A percentile compares a stretch with the other conserved stretches of the same genome.
phyloP scores from a whole-genome alignment of 345 rosid genomes.

The Lumnitzera racemosa region DNA sequence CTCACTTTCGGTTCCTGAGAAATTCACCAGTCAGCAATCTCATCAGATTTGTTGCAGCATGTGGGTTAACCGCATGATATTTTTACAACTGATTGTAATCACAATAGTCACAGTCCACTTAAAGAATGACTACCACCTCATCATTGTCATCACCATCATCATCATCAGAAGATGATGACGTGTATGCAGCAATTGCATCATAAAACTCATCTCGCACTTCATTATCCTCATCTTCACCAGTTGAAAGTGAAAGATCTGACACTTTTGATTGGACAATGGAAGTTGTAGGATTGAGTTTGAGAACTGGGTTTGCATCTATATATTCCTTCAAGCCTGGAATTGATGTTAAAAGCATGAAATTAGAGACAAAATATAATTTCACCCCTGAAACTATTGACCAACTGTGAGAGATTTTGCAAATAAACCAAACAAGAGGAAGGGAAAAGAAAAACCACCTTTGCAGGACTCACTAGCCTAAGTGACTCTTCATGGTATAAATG shows the following conservation, averaged over 20 bases:
- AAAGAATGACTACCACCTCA: conserved; percentile 36
- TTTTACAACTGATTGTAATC: neutral
- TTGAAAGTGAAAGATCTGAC: conserved; percentile 32
- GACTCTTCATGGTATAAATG: too few relatives aligned
- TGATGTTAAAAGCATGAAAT: conserved; percentile 11
- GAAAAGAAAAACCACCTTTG: too few relatives aligned
- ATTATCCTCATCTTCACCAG: conserved; percentile 50
- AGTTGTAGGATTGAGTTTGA: conserved; percentile 44
- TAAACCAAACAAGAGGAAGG: too few relatives aligned
- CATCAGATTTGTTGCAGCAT: neutral
- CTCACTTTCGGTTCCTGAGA: conserved; percentile 57
- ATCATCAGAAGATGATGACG: conserved; percentile 72
- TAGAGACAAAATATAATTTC: too few relatives aligned
- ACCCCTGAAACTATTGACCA: too few relatives aligned
- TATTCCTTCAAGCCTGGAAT: conserved; percentile 86
- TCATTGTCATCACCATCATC: conserved; percentile 37
- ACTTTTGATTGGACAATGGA: conserved; percentile 49
- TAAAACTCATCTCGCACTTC: conserved; percentile 76
- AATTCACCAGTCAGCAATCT: conserved; percentile 13
- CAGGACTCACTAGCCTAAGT: too few relatives aligned
- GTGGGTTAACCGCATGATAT: too few relatives aligned
- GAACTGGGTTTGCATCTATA: conserved; percentile 82
- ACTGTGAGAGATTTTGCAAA: too few relatives aligned
- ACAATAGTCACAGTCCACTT: conserved; percentile 1
- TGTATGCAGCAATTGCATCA: conserved; percentile 69